Evolutionary conservation across 768 basidiomycete genomes (phyloP).

Genomic region (Agaricus sinodeliciosus): DNA sequence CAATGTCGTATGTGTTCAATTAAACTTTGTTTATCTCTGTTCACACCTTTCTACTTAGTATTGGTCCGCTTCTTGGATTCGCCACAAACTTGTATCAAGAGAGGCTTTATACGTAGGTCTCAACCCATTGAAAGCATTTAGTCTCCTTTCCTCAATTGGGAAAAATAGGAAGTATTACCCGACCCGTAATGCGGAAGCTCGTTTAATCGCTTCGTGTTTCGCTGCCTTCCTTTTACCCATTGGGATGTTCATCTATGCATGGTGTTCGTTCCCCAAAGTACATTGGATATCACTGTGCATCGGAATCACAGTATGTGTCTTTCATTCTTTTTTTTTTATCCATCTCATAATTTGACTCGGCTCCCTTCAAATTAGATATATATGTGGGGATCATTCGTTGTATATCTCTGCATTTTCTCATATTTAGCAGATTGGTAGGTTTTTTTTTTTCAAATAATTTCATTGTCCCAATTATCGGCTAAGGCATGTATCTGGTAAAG

Average conservation of each 20-base stretch:
- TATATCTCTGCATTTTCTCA: slow-evolving; percentile 53
- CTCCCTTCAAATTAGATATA: slow-evolving; percentile 29
- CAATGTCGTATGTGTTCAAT: slow-evolving; percentile 39
- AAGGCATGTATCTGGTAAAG: slow-evolving; percentile 20
- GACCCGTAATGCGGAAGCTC: slow-evolving; percentile 45
- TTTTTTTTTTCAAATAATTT: neutral
- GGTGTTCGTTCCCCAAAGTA: slow-evolving; percentile 48
- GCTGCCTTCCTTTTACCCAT: slow-evolving; percentile 47
- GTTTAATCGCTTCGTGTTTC: slow-evolving; percentile 50
- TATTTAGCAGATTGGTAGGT: slow-evolving; percentile 61
- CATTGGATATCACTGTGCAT: slow-evolving; percentile 58
- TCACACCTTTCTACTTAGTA: slow-evolving; percentile 29
- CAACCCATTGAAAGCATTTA: too few relatives aligned
- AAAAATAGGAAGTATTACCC: slow-evolving; percentile 25
- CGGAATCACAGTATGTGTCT: slow-evolving; percentile 35
- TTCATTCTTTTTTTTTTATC: neutral
- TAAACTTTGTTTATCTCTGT: neutral
- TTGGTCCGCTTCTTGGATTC: slow-evolving; percentile 49
- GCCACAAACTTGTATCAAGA: slow-evolving; percentile 42
- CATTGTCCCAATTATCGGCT: neutral
- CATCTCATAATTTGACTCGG: neutral
- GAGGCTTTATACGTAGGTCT: slow-evolving; percentile 37
- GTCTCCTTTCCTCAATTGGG: neutral
- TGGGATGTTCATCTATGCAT: slow-evolving; percentile 71
- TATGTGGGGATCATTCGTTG: slow-evolving; percentile 42